Evolutionary conservation across 495 filamentous ascomycete genomes (phyloP).

Genomic region (Glonium stellatum): DNA sequence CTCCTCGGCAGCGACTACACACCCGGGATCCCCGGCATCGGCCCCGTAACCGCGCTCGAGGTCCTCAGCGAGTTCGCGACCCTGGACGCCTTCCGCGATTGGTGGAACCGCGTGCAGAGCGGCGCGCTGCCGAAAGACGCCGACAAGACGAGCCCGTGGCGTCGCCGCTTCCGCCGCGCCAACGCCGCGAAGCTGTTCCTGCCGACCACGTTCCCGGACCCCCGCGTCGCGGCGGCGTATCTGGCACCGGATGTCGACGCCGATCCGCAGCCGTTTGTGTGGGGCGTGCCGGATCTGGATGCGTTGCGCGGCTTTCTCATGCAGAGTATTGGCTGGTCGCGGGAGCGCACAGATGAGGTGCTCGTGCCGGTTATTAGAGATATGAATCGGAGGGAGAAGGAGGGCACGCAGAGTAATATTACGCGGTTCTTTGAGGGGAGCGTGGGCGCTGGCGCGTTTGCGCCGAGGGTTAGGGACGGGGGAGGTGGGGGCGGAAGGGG

Average conservation of each 20-base stretch:
- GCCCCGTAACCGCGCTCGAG: conserved; percentile 88
- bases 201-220: conserved; percentile 66
- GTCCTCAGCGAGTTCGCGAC: conserved; percentile 79
- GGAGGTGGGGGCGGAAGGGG: conserved; percentile 56
- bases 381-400: conserved; percentile 77
- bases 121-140: conserved; percentile 45
- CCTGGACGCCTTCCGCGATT: conserved; percentile 67
- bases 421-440: conserved; percentile 73
- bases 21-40: conserved; percentile 80
- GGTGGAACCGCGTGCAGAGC: conserved; percentile 76
- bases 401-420: conserved; percentile 93
- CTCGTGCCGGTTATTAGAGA: conserved; percentile 89
- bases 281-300: conserved; percentile 91
- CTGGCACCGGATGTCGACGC: conserved; percentile 75
- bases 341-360: conserved; percentile 87
- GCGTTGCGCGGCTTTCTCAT: conserved; percentile 80
- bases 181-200: conserved; percentile 80
- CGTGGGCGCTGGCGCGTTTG: conserved; percentile 61
- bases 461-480: conserved; percentile 59
- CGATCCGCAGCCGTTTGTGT: conserved; percentile 73
- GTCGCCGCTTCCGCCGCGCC: conserved; percentile 61
- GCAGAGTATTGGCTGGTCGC: conserved; percentile 86
- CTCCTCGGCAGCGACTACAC: conserved; percentile 91
- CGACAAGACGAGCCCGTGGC: conserved; percentile 54
- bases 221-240: conserved; percentile 73